phyloP scores from a whole-genome alignment of 2,329 filamentous ascomycete genomes.

The Seiridium cupressi region DNA sequence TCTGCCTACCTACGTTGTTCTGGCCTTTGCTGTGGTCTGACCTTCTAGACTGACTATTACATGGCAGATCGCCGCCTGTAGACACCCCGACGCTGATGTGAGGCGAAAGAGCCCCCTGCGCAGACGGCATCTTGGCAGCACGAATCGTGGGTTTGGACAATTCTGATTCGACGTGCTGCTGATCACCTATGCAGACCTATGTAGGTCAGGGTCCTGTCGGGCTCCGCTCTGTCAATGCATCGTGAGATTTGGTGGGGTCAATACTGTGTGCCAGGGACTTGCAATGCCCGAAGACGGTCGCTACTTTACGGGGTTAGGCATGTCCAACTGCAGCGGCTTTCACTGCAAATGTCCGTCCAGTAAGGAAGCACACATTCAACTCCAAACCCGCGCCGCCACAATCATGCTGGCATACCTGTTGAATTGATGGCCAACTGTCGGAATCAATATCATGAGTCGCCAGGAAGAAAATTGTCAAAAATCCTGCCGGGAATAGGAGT shows the following conservation, averaged over 20 bases:
- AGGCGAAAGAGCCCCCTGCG: background rate
- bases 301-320: background rate
- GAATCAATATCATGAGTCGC: background rate
- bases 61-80: no score
- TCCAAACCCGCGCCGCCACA: background rate
- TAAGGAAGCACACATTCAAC: background rate
- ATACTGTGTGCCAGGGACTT: background rate
- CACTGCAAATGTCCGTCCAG: conserved; percentile 1
- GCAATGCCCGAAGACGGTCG: background rate
- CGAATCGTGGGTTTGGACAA: background rate
- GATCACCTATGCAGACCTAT: background rate
- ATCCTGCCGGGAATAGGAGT: background rate
- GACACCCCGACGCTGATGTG: background rate
- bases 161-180: background rate
- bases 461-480: background rate
- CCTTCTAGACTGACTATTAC: no score
- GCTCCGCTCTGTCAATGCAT: background rate
- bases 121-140: background rate
- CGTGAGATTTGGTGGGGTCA: background rate
- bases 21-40: no score
- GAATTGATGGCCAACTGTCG: background rate
- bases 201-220: background rate
- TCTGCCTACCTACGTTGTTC: background rate
- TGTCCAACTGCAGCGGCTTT: background rate
- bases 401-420: background rate